Evolutionary conservation across 768 basidiomycete species (phyloP).

Genomic region (Lepiota venenata): DNA sequence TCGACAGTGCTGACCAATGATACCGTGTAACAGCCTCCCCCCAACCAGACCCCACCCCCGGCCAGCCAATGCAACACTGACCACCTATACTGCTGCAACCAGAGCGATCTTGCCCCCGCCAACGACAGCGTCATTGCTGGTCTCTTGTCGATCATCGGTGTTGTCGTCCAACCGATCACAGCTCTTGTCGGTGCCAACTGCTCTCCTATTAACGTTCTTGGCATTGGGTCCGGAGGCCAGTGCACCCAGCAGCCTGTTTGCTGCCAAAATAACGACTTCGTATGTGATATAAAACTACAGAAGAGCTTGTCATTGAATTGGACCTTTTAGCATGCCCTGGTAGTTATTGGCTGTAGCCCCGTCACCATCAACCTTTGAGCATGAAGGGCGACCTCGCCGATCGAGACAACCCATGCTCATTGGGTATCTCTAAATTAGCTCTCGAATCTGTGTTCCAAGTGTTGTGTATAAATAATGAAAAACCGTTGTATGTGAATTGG

Average conservation of each 20-base stretch:
- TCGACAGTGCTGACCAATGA: not conserved
- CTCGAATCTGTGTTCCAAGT: no score
- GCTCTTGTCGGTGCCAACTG: not conserved
- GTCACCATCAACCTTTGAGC: no score
- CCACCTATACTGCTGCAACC: not conserved
- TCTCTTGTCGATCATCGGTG: not conserved
- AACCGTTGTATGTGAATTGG: no score
- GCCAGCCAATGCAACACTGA: constrained; percentile 1
- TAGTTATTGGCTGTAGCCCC: no score
- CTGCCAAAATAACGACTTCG: not conserved
- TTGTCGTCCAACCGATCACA: not conserved
- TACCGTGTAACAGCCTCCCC: no score
- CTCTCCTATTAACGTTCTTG: not conserved
- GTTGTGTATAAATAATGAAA: no score
- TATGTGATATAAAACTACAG: not conserved
- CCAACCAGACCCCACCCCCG: not conserved
- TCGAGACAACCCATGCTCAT: no score
- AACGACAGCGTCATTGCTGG: not conserved
- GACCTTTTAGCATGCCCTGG: no score
- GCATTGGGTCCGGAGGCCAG: not conserved
- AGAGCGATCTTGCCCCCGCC: not conserved
- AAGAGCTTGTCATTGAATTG: no score
- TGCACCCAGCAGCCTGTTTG: not conserved
- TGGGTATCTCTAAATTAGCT: no score
- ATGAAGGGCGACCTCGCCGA: no score